Evolutionary conservation across 2,329 filamentous ascomycete genomes (phyloP).

Genomic region (Aspergillus quadrilineatus): DNA sequence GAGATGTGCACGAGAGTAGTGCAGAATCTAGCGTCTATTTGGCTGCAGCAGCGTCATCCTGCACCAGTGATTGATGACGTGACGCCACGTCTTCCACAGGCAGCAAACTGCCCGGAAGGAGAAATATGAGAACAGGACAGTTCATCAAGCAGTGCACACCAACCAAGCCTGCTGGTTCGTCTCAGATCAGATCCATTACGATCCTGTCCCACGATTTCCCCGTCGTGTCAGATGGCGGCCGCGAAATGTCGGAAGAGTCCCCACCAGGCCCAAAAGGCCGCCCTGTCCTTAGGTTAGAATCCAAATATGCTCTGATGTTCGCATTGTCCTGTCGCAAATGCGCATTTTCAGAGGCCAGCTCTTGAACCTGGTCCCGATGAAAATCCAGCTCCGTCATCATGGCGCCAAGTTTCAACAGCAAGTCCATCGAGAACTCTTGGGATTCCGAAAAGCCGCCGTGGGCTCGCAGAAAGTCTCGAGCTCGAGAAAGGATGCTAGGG

Average conservation of each 20-base stretch:
- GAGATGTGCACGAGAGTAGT: too few relatives aligned
- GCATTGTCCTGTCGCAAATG: constrained; percentile 26
- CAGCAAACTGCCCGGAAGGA: too few relatives aligned
- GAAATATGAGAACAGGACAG: too few relatives aligned
- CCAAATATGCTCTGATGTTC: constrained; percentile 22
- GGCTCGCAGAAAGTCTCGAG: constrained; percentile 12
- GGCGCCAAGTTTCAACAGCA: constrained; percentile 23
- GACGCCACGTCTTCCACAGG: too few relatives aligned
- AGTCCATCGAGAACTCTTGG: constrained; percentile 18
- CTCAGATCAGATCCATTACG: constrained; percentile 26
- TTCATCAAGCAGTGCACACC: too few relatives aligned
- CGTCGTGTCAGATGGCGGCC: constrained; percentile 15
- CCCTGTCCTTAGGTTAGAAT: constrained; percentile 15
- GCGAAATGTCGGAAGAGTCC: constrained; percentile 9
- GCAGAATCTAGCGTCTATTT: too few relatives aligned
- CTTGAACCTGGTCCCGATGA: constrained; percentile 20
- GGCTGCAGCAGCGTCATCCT: too few relatives aligned
- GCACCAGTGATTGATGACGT: too few relatives aligned
- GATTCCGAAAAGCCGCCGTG: constrained; percentile 15
- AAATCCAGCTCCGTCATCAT: constrained; percentile 27
- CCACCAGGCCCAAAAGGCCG: constrained; percentile 11
- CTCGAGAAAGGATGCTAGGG: constrained; percentile 5
- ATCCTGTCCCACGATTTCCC: constrained; percentile 29
- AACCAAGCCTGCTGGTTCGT: too few relatives aligned
- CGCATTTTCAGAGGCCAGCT: constrained; percentile 24